phyloP scores from a whole-genome alignment of 2,329 filamentous ascomycete species.

The Phialophora macrospora region DNA sequence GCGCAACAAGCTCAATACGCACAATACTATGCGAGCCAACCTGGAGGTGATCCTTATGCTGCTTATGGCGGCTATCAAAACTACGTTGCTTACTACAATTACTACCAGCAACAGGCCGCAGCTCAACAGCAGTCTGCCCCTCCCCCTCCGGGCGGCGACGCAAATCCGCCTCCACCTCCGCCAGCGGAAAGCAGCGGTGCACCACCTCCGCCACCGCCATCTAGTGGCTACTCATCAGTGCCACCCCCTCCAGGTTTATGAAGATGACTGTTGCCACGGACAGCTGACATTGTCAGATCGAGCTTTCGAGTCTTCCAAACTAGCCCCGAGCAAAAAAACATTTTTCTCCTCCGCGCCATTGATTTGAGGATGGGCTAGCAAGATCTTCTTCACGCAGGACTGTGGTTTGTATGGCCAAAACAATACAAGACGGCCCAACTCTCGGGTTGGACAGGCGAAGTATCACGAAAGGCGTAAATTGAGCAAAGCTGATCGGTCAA shows the following conservation, averaged over 20 bases:
- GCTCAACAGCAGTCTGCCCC: conserved; percentile 52
- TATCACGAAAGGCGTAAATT: conserved; percentile 32
- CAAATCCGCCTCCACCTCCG: conserved; percentile 49
- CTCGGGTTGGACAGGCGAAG: conserved; percentile 32
- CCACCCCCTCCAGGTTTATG: conserved; percentile 36
- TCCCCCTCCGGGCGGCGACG: conserved; percentile 59
- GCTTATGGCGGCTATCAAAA: conserved; percentile 87
- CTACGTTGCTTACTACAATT: conserved; percentile 67
- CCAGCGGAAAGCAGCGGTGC: conserved; percentile 18
- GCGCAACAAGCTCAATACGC: conserved; percentile 78
- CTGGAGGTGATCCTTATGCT: conserved; percentile 68
- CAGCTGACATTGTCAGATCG: conserved; percentile 30
- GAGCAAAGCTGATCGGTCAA: conserved; percentile 37
- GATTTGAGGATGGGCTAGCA: conserved; percentile 1
- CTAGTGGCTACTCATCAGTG: conserved; percentile 30
- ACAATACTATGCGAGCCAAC: conserved; percentile 67
- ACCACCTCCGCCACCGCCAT: conserved; percentile 25
- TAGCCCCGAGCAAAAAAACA: neutral
- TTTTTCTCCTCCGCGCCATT: conserved; percentile 1
- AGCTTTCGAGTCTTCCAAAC: neutral
- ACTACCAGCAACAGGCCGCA: conserved; percentile 69
- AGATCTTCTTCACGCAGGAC: conserved; percentile 1
- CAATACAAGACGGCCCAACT: conserved; percentile 4
- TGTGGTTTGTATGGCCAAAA: conserved; percentile 26
- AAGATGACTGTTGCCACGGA: conserved; percentile 22